Evolutionary conservation across 148 eudicot species (phyloP).

Genomic region (Persicaria tinctoria): DNA sequence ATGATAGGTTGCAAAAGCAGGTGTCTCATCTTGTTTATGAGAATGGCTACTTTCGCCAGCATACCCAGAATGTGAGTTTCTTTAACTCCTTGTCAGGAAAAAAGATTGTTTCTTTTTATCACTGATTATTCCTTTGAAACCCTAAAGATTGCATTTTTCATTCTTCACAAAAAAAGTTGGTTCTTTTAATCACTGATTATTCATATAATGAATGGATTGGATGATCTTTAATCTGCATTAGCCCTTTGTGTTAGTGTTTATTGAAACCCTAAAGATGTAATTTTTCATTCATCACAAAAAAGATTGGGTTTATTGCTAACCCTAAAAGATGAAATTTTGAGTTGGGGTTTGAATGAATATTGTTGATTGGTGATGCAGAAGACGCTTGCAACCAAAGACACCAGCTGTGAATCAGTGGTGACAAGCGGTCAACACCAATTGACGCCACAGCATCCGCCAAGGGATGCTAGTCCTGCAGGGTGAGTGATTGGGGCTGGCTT

Average conservation of each 20-base stretch:
- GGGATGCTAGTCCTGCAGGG: conserved; percentile 99
- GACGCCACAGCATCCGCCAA: conserved; percentile 88
- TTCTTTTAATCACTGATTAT: neutral
- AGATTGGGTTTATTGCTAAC: neutral
- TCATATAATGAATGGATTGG: neutral
- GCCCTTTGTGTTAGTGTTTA: neutral
- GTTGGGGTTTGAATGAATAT: no score
- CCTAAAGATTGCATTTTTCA: neutral
- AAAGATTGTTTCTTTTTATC: neutral
- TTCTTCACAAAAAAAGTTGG: neutral
- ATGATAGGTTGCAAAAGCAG: conserved; percentile 92
- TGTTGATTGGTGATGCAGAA: conserved; percentile 31
- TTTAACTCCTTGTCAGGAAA: neutral
- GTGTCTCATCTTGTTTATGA: conserved; percentile 92
- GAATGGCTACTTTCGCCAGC: conserved; percentile 90
- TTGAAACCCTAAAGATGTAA: neutral
- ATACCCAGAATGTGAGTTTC: conserved; percentile 54
- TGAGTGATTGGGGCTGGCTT: conserved; percentile 25
- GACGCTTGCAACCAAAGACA: conserved; percentile 72
- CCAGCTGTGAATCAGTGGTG: conserved; percentile 98
- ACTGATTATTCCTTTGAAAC: neutral
- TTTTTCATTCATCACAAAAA: no score
- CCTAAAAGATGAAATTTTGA: no score
- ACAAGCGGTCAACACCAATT: conserved; percentile 96
- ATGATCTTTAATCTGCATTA: neutral